Evolutionary conservation across 2,329 filamentous ascomycete genomes (phyloP).

Genomic region (Talaromyces sp.): DNA sequence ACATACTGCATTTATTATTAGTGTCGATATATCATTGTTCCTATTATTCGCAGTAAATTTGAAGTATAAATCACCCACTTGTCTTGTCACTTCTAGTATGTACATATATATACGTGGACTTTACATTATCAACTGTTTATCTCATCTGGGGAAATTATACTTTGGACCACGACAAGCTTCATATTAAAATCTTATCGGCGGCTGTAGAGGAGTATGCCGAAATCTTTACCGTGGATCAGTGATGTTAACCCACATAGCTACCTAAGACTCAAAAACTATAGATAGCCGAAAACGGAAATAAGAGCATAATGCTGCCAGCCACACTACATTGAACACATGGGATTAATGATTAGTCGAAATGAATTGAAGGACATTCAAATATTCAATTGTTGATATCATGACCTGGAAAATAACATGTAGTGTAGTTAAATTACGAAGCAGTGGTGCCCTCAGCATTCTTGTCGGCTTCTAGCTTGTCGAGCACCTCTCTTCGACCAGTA

Average conservation of each 20-base stretch:
- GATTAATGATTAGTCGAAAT: not conserved
- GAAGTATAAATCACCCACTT: not conserved
- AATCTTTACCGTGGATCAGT: not conserved
- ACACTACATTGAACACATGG: not conserved
- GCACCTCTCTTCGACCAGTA: conserved; percentile 19
- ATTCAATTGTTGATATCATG: not conserved
- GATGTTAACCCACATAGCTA: not conserved
- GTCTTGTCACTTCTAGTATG: not conserved
- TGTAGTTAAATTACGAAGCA: not conserved
- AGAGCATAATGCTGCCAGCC: not conserved
- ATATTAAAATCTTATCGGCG: not conserved
- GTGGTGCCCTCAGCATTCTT: not conserved
- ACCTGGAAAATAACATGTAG: not conserved
- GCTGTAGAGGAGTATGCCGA: not conserved
- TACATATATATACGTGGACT: not conserved
- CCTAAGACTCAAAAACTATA: not conserved
- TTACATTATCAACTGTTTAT: not conserved
- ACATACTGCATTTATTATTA: not conserved
- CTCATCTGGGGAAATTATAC: not conserved
- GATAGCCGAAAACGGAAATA: not conserved
- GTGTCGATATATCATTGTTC: not conserved
- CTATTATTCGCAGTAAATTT: not conserved
- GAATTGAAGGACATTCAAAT: not conserved
- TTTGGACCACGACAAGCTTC: not conserved
- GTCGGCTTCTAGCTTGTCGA: not conserved